Base-by-base conservation (phyloP, 345 rosid species). In the Barbarea vulgaris region DNA sequence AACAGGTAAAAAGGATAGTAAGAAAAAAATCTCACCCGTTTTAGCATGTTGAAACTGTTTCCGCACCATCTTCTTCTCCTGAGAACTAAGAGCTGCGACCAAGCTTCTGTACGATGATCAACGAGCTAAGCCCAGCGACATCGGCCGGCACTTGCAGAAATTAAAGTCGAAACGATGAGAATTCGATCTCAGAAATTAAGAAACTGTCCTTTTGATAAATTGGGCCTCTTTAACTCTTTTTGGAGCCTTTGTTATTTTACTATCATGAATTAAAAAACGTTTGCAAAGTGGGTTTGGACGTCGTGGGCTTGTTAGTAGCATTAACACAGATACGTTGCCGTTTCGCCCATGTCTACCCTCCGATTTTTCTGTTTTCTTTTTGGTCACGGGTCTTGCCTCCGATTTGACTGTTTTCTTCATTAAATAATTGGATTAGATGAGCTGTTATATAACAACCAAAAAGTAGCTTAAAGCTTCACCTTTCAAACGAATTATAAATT, bases 31-130 rank as follows among this genome's bases (percentile, higher is more conserved):
- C 27, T 19, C 31, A 89, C 93, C 96, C 24, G 87, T 88, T 77
- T 88, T 83, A 50, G 93, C 86, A 69, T 77, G 80, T 64, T 76
- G 88, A 64, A 77, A 83, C 71, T 86, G 77, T 78, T 85, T 85
- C 60, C 87, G 86, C 51, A 81, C 87, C 96, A 89, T 91, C 73
- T 68, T 88, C 72, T 60, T 51, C 30, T 25, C 77, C 41, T 31
- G 14, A 5, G 42, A 57, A 52, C 24, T 63, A 47, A 33, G 12
- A 64, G 60, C 51, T 33, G 51, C 9, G 50, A 66, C 1, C 15
- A 59, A 59, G 64, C 44, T 51, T 59, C 34, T 28, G 39, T 33
- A 59, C 50, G 69, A 42, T 53, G 77, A 67, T 67, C 77, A 72
- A 66, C 6, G 69, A 77, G 34, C 37, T 55, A 13, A 71, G 21